Base-by-base conservation (phyloP, 2,329 filamentous ascomycete species). In the Fusarium miscanthi region DNA sequence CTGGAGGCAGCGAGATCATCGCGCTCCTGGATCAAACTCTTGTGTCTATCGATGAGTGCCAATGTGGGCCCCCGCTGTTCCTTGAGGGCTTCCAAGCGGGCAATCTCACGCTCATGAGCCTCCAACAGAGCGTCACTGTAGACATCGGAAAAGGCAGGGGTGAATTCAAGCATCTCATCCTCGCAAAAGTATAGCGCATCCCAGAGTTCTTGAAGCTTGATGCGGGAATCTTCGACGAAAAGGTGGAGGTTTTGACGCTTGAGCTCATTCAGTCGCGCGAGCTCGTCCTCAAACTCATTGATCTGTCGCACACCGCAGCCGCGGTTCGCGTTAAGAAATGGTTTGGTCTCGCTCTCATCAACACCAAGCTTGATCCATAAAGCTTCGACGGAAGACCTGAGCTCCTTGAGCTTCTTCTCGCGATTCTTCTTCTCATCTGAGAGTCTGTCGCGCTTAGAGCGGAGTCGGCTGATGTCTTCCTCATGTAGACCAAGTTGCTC, bases 91-190 rank as follows among this genome's bases (percentile, higher is more conserved):
- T 97, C 93, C 1, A 99, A 86, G 27, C 95, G 90, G 11, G 86
- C 85, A 72, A 99, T 95, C 79, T 99, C 97, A 25, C 92, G 91
- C 84, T 99, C 96, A 78, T 99, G 97, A 0, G 96, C 95, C 73
- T 97, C 95, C 0, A 99, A 89, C 14, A 99, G 88, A 8, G 96
- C 96, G 80, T 99, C 96, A 77, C 94, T 98, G 83, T 97, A 98
- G 25, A 98, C 95, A 79, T 98, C 96, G 16, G 94, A 97, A 80
- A 98, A 98, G 45, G 95, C 96, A 1, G 97, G 96, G 0, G 95
- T 96, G 76, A 99, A 99, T 75, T 98, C 95, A 63, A 98, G 89
- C 95, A 98, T 98, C 84, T 99, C 96, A 78, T 99, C 96, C 80
- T 99, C 96, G 0, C 94, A 97, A 79, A 97, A 95, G 84, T 96